Conservation (phyloP, 2,329 filamentous ascomycete genomes). For the Colletotrichum kahawae region DNA sequence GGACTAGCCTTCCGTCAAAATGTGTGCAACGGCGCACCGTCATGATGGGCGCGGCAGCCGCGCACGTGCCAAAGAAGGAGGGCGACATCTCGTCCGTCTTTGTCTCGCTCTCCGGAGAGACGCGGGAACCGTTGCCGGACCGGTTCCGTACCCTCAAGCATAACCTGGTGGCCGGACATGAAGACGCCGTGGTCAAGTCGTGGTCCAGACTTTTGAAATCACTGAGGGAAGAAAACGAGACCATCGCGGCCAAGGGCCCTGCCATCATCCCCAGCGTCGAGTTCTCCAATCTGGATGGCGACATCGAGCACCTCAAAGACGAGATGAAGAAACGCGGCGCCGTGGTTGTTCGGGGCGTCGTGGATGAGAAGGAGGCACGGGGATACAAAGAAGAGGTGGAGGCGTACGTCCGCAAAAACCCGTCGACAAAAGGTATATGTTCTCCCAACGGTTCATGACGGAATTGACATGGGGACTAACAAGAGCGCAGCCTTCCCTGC, state of each 20-base stretch:
- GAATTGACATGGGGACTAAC: not conserved
- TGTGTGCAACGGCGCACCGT: not conserved
- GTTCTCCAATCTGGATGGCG: slow-evolving; percentile 48
- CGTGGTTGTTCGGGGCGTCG: slow-evolving; percentile 68
- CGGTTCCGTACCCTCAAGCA: slow-evolving; percentile 62
- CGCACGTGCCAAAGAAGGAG: slow-evolving; percentile 48
- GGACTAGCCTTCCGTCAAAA: not conserved
- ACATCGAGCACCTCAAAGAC: slow-evolving; percentile 37
- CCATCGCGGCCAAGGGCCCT: slow-evolving; percentile 49
- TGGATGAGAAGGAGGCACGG: slow-evolving; percentile 67
- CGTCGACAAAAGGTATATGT: slow-evolving; percentile 55
- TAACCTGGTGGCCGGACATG: slow-evolving; percentile 54
- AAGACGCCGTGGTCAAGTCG: slow-evolving; percentile 49
- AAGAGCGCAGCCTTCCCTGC: slow-evolving; percentile 63
- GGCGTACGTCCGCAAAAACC: slow-evolving; percentile 70
- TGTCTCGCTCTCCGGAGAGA: slow-evolving; percentile 58
- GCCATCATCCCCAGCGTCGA: slow-evolving; percentile 58
- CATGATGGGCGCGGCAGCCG: slow-evolving; percentile 8
- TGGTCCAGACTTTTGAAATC: slow-evolving; percentile 54
- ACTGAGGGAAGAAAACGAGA: slow-evolving; percentile 51
- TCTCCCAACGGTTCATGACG: not conserved
- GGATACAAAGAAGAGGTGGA: slow-evolving; percentile 69
- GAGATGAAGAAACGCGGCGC: slow-evolving; percentile 67
- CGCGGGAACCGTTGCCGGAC: slow-evolving; percentile 52
- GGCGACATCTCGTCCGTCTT: slow-evolving; percentile 70